Conservation (phyloP, 768 basidiomycete species). For the Mycena epipterygia region DNA sequence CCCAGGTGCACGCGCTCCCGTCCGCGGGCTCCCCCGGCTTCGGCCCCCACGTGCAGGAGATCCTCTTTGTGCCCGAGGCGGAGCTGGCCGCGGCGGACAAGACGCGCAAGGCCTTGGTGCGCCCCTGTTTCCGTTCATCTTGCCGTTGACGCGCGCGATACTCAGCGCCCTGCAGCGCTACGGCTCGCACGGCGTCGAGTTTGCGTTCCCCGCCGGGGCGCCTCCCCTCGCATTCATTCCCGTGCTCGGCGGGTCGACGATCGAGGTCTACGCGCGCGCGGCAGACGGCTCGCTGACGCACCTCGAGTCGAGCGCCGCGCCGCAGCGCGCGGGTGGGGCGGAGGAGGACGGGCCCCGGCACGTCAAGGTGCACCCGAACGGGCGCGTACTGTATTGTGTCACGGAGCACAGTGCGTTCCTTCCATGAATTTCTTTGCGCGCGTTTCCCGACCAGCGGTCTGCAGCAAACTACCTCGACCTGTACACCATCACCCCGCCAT, state of each 20-base stretch:
- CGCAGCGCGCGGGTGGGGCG: conserved; percentile 45
- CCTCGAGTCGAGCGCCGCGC: conserved; percentile 54
- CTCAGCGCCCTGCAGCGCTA: conserved; percentile 50
- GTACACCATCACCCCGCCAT: conserved; percentile 51
- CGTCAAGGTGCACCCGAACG: conserved; percentile 66
- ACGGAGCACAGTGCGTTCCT: conserved; percentile 63
- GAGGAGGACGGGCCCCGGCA: conserved; percentile 65
- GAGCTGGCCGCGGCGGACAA: conserved; percentile 63
- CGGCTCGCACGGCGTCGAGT: conserved; percentile 67
- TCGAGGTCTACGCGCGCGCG: conserved; percentile 59
- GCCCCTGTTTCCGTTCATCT: too few relatives aligned
- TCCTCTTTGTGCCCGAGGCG: conserved; percentile 60
- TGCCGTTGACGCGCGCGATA: neutral
- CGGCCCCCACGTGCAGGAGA: conserved; percentile 58
- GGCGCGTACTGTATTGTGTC: conserved; percentile 63
- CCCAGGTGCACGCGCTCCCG: conserved; percentile 57
- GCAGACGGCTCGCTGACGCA: conserved; percentile 51
- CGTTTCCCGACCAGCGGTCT: neutral
- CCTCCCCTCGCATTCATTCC: conserved; percentile 60
- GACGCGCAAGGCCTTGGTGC: conserved; percentile 61
- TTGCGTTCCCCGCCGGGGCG: conserved; percentile 44
- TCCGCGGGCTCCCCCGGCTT: conserved; percentile 50
- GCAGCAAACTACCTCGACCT: conserved; percentile 62
- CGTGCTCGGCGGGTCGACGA: conserved; percentile 61
- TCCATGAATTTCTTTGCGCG: neutral